Conservation (phyloP, 768 basidiomycete genomes). For the Russula foetens region DNA sequence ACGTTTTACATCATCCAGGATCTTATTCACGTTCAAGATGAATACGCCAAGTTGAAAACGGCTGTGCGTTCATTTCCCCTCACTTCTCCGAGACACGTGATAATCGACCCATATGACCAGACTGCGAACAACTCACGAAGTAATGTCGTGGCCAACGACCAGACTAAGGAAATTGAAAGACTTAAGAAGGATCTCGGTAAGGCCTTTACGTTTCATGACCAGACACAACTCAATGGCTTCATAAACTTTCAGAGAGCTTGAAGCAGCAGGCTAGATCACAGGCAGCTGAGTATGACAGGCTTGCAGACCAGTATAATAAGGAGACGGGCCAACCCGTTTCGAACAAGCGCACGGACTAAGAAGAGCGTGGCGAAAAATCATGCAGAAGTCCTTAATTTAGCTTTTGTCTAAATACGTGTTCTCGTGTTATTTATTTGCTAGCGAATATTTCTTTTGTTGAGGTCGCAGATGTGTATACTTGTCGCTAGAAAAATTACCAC, state of each 20-base stretch:
- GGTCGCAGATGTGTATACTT: not conserved
- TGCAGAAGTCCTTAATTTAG: not conserved
- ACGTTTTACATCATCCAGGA: constrained; percentile 90
- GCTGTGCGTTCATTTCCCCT: constrained; percentile 21
- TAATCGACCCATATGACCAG: constrained; percentile 21
- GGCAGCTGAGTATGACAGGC: constrained; percentile 71
- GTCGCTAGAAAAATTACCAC: not conserved
- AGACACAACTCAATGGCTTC: not conserved
- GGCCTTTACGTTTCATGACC: not conserved
- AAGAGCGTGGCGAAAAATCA: not conserved
- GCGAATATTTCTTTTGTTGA: not conserved
- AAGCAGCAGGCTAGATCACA: constrained; percentile 80
- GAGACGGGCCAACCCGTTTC: constrained; percentile 47
- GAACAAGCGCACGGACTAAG: constrained; percentile 60
- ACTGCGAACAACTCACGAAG: constrained; percentile 29
- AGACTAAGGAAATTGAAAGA: constrained; percentile 50
- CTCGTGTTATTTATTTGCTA: not conserved
- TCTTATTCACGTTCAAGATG: constrained; percentile 83
- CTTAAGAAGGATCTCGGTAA: constrained; percentile 56
- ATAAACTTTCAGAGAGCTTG: constrained; percentile 46
- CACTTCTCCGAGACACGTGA: not conserved
- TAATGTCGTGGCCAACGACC: constrained; percentile 29
- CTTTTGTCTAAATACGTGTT: not conserved
- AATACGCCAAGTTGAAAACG: constrained; percentile 77
- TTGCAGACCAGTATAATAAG: constrained; percentile 70